A percentile compares a stretch with the other conserved stretches of the same genome.
phyloP scores from a whole-genome alignment of 805 yeast species.

The Priceomyces carsonii region DNA sequence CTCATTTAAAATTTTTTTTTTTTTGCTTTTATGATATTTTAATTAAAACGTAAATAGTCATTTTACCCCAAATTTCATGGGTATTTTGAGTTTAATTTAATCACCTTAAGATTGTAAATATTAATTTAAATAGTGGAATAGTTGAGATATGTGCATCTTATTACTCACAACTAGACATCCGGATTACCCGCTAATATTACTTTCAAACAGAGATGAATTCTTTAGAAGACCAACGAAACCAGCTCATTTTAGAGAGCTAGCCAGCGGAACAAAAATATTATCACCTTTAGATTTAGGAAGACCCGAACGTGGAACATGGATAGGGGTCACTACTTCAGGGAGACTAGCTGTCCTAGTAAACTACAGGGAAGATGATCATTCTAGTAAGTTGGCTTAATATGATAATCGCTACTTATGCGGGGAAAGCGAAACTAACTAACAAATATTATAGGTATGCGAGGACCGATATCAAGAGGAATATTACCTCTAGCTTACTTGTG shows the following conservation, averaged over 20 bases:
- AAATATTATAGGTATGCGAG: constrained; percentile 16
- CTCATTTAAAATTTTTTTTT: constrained; percentile 2
- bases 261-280: constrained; percentile 42
- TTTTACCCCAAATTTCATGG: constrained; percentile 5
- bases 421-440: constrained; percentile 13
- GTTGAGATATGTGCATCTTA: constrained; percentile 74
- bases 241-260: constrained; percentile 41
- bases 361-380: constrained; percentile 50
- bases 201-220: constrained; percentile 88
- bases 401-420: not conserved
- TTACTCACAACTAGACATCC: constrained; percentile 68
- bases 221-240: constrained; percentile 68
- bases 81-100: too few relatives aligned
- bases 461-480: constrained; percentile 53
- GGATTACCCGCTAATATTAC: constrained; percentile 69
- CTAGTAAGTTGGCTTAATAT: too few relatives aligned
- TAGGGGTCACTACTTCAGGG: constrained; percentile 64
- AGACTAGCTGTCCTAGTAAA: constrained; percentile 75
- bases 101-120: too few relatives aligned
- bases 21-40: constrained; percentile 1
- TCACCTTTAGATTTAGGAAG: constrained; percentile 77
- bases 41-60: constrained; percentile 4
- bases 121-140: too few relatives aligned
- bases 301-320: constrained; percentile 87
- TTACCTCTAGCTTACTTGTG: constrained; percentile 48